Evolutionary conservation across 2,329 filamentous ascomycete species (phyloP).

Genomic region (Didymella pinodella): DNA sequence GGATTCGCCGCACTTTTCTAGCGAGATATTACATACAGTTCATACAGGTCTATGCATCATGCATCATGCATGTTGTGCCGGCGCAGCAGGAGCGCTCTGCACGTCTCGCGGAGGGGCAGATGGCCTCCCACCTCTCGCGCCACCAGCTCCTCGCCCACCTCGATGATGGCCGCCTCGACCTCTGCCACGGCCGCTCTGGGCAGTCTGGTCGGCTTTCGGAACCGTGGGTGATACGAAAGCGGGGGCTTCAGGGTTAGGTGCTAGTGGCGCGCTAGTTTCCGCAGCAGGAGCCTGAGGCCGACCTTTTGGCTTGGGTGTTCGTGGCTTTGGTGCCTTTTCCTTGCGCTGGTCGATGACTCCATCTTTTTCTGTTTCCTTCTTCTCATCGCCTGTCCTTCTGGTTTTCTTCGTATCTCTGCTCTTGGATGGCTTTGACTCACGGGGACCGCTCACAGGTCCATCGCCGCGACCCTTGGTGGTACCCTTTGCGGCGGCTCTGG

Average conservation of each 20-base stretch:
- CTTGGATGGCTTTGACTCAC: not conserved
- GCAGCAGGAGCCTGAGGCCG: slow-evolving; percentile 3
- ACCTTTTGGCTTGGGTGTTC: slow-evolving; percentile 2
- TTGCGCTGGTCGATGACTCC: slow-evolving; percentile 24
- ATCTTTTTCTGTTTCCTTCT: slow-evolving; percentile 25
- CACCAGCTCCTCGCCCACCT: slow-evolving; percentile 32
- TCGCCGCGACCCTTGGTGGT: slow-evolving; percentile 40
- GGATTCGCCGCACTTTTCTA: no score
- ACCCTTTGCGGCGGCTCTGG: slow-evolving; percentile 32
- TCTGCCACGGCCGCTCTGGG: slow-evolving; percentile 7
- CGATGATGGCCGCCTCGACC: slow-evolving; percentile 31
- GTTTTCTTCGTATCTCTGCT: slow-evolving; percentile 27
- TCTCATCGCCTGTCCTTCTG: slow-evolving; percentile 39
- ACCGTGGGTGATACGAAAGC: not conserved
- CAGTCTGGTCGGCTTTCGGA: not conserved
- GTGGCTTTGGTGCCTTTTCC: slow-evolving; percentile 17
- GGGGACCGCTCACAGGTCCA: slow-evolving; percentile 18
- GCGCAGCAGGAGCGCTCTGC: slow-evolving; percentile 10
- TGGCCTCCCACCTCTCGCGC: slow-evolving; percentile 32
- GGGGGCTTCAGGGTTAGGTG: slow-evolving; percentile 9
- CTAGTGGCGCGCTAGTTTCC: not conserved
- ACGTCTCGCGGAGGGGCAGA: slow-evolving; percentile 27
- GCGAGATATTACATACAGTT: not conserved
- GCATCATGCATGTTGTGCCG: slow-evolving; percentile 5
- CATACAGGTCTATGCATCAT: not conserved